Evolutionary conservation across 2,329 filamentous ascomycete species (phyloP).

Genomic region (Colletotrichum spinosum): DNA sequence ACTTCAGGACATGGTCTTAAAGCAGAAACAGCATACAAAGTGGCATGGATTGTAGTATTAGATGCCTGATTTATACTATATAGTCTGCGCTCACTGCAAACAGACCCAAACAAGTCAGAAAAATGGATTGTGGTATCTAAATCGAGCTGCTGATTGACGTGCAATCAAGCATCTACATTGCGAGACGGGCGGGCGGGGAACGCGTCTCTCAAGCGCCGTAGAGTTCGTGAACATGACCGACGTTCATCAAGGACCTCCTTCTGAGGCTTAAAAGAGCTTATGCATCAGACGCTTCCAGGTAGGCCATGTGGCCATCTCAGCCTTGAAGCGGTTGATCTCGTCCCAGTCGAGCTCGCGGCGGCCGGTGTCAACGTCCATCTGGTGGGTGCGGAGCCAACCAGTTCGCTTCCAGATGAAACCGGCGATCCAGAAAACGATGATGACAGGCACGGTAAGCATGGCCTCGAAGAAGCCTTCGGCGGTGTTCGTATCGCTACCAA

Average conservation of each 20-base stretch:
- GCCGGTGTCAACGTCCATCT: slow-evolving; percentile 39
- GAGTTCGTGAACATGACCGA: neutral
- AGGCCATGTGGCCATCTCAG: slow-evolving; percentile 28
- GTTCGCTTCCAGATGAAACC: slow-evolving; percentile 38
- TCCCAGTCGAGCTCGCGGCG: slow-evolving; percentile 39
- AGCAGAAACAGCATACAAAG: neutral
- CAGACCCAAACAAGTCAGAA: neutral
- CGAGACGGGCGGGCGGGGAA: neutral
- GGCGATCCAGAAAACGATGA: slow-evolving; percentile 35
- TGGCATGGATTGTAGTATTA: neutral
- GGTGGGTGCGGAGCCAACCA: slow-evolving; percentile 37
- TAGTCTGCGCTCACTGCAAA: neutral
- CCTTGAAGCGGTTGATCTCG: slow-evolving; percentile 33
- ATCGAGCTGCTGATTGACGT: neutral
- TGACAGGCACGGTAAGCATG: slow-evolving; percentile 35
- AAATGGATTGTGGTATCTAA: slow-evolving; percentile 18
- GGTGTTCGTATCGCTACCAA: slow-evolving; percentile 38
- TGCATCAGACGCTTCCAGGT: slow-evolving; percentile 35
- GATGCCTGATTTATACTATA: neutral
- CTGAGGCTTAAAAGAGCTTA: slow-evolving; percentile 22
- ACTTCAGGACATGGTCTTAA: too few species aligned
- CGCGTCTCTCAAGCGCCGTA: neutral
- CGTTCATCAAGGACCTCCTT: neutral
- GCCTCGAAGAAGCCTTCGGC: slow-evolving; percentile 37
- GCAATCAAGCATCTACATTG: neutral